Percentiles rank a stretch among this genome's conserved stretches.
These are phyloP conservation scores for Tetradesmus obliquus DNA, from an alignment of 139 green algal genomes.

Conservation along the genomic window DNA sequence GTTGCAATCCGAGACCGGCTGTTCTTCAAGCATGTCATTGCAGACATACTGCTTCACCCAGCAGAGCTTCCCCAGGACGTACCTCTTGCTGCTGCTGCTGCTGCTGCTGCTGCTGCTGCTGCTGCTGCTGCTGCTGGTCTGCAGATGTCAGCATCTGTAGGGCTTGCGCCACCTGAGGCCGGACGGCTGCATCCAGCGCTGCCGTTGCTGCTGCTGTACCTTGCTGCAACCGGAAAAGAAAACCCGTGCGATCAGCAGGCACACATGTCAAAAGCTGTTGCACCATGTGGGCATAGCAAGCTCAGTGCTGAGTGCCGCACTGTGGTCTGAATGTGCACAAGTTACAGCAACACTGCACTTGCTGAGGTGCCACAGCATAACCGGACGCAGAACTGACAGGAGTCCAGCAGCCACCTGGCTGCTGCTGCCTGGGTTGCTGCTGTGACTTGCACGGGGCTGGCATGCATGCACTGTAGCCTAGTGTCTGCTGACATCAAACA, in stretches of 20 bases:
- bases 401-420: too few relatives aligned
- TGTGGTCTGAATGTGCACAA: too few relatives aligned
- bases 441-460: too few relatives aligned
- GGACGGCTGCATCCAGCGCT: background rate
- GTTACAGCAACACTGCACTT: too few relatives aligned
- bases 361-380: too few relatives aligned
- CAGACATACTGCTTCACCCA: background rate
- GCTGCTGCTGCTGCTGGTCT: background rate
- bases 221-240: background rate
- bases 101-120: too few relatives aligned
- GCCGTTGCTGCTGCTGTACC: background rate
- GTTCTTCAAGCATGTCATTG: background rate
- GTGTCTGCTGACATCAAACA: too few relatives aligned
- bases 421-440: too few relatives aligned
- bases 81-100: background rate
- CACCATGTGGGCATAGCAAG: too few relatives aligned
- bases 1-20: background rate
- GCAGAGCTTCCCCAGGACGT: background rate
- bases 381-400: too few relatives aligned
- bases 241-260: background rate
- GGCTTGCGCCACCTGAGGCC: constrained; percentile 5
- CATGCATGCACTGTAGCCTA: too few relatives aligned
- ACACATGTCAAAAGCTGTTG: background rate
- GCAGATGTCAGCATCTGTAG: background rate
- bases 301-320: too few relatives aligned